phyloP scores from a whole-genome alignment of 768 basidiomycete species.

The Kwoniella dendrophila region DNA sequence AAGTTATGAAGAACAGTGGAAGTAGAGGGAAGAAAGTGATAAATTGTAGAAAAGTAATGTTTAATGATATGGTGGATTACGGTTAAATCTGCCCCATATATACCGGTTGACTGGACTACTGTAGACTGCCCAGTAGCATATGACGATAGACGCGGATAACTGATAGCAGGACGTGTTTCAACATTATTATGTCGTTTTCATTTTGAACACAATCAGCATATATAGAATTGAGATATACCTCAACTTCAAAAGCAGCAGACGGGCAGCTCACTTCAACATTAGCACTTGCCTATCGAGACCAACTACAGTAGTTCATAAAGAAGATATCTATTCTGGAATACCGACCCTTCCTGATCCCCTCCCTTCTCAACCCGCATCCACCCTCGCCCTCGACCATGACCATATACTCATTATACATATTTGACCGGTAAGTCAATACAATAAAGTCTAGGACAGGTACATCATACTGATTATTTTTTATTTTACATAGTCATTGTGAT shows the following conservation, averaged over 20 bases:
- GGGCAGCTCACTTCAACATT: too few species aligned
- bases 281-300: too few species aligned
- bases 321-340: not conserved
- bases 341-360: not conserved
- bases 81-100: too few species aligned
- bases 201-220: too few species aligned
- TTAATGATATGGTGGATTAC: not conserved
- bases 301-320: too few species aligned
- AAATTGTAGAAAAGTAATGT: not conserved
- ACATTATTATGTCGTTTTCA: not conserved
- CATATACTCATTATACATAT: slow-evolving; percentile 90
- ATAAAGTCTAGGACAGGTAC: not conserved
- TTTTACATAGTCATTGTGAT: slow-evolving; percentile 71
- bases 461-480: not conserved
- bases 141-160: not conserved
- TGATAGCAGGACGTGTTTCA: slow-evolving; percentile 1
- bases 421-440: slow-evolving; percentile 68
- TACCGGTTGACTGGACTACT: slow-evolving; percentile 16
- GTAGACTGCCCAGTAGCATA: not conserved
- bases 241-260: too few species aligned
- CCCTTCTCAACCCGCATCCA: not conserved
- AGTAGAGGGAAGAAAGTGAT: not conserved
- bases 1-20: not conserved
- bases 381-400: slow-evolving; percentile 67
- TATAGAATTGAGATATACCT: too few species aligned